Base-by-base conservation (phyloP, 116 monocot genomes). In the Papilionanthe hybrid region DNA sequence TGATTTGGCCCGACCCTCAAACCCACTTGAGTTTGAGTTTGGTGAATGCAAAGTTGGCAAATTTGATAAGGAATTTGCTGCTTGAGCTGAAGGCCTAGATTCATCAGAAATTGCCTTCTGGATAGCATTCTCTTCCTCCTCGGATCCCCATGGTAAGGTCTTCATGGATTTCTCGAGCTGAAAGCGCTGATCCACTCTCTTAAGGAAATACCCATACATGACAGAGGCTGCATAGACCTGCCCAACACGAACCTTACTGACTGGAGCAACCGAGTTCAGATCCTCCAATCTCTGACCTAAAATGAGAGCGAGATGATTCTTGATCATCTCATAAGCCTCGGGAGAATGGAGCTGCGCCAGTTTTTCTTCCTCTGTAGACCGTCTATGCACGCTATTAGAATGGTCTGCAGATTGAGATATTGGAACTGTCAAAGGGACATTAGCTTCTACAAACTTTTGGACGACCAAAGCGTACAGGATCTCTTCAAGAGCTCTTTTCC, bases 81-180 rank as follows among this genome's bases (percentile, higher is more conserved):
- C 50, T 20, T 79, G 77, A 29, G 72, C 19, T 8, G 90, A 90
- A 10, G 89, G 84, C 8, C 82, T 72, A 5, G 80, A 85, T 22
- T 88, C 84, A 73, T 86, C 85, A 2, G 81, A 79, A 82, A 87
- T 87, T 0, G 72, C 82, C 76, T 87, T 84, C 22, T 88, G 88
- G 22, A 87, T 37, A 0, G 78, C 86, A 74, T 6, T 69, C 32
- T 86, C 87, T 41, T 87, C 86, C 2, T 82, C 84, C 7, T 92
- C 84, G 19, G 84, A 81, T 69, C 91, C 93, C 89, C 87, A 93
- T 5, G 94, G 96, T 28, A 97, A 88, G 1, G 89, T 79, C 71
- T 94, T 94, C 91, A 97, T 88, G 9, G 87, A 91, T 85, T 94
- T 97, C 86, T 97, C 97, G 28, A 97, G 92, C 78, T 97, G 97